Percentiles rank a stretch among this genome's conserved stretches.
phyloP scores from a whole-genome alignment of 2,329 filamentous ascomycete species.

The Fusarium incarnatum region DNA sequence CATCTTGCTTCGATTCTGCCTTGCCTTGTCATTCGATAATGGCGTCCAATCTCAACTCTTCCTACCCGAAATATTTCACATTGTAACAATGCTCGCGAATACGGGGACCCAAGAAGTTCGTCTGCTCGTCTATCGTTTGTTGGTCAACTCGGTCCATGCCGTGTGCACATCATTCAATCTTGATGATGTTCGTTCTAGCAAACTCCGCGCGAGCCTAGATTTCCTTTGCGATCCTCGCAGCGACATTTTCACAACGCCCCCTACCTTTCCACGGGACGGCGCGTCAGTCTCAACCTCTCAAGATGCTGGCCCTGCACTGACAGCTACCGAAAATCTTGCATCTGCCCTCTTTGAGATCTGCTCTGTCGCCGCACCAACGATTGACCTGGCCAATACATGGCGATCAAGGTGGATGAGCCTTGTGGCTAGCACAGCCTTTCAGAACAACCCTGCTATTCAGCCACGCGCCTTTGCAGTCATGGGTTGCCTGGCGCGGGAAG shows the following conservation, averaged over 20 bases:
- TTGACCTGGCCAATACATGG: constrained; percentile 76
- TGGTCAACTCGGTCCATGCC: constrained; percentile 76
- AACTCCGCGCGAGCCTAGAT: constrained; percentile 67
- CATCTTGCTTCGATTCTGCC: constrained; percentile 72
- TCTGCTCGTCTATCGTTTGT: constrained; percentile 69
- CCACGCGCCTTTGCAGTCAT: constrained; percentile 77
- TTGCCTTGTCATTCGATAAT: constrained; percentile 75
- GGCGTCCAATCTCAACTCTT: constrained; percentile 75
- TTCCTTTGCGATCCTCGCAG: constrained; percentile 69
- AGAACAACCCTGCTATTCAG: constrained; percentile 78
- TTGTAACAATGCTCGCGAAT: constrained; percentile 77
- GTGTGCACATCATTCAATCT: constrained; percentile 74
- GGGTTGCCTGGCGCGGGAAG: constrained; percentile 77
- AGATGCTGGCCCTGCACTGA: constrained; percentile 63
- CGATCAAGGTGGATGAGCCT: constrained; percentile 79
- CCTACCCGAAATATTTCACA: constrained; percentile 75
- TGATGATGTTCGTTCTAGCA: constrained; percentile 68
- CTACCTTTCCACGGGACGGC: constrained; percentile 61
- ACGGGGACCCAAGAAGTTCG: constrained; percentile 69
- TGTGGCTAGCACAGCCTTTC: constrained; percentile 77
- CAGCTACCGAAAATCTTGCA: constrained; percentile 71
- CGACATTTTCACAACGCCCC: constrained; percentile 66
- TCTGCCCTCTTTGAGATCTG: constrained; percentile 73
- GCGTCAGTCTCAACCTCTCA: constrained; percentile 66
- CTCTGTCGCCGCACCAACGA: constrained; percentile 70